Evolutionary conservation across 2,329 filamentous ascomycete species (phyloP).

Genomic region (Aspergillus luchuensis): DNA sequence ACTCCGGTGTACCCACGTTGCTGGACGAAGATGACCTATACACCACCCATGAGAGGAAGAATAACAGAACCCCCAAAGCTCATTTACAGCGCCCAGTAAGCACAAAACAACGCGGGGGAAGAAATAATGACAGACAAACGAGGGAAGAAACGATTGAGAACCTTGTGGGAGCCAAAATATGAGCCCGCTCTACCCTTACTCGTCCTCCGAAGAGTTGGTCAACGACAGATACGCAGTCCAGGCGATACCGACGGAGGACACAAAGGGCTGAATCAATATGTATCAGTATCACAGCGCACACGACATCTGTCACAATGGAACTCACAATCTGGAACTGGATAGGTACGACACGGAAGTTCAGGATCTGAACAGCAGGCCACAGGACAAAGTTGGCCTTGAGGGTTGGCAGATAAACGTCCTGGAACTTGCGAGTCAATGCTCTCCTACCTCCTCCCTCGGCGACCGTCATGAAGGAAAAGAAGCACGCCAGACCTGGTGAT

Average conservation of each 20-base stretch:
- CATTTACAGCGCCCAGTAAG: slow-evolving; percentile 22
- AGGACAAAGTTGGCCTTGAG: slow-evolving; percentile 94
- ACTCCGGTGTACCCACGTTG: slow-evolving; percentile 3
- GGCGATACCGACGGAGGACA: slow-evolving; percentile 91
- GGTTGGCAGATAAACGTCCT: slow-evolving; percentile 90
- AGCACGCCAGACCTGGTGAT: slow-evolving; percentile 68
- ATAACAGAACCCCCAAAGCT: slow-evolving; percentile 5
- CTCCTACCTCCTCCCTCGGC: slow-evolving; percentile 86
- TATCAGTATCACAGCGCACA: neutral
- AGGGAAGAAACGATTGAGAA: slow-evolving; percentile 6
- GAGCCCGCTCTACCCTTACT: slow-evolving; percentile 30
- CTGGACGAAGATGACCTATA: slow-evolving; percentile 16
- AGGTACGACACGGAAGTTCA: slow-evolving; percentile 95
- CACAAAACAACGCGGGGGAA: slow-evolving; percentile 9
- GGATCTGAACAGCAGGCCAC: slow-evolving; percentile 92
- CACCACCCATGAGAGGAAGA: slow-evolving; percentile 16
- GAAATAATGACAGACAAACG: slow-evolving; percentile 8
- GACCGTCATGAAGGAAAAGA: slow-evolving; percentile 96
- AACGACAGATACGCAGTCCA: slow-evolving; percentile 97
- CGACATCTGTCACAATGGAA: slow-evolving; percentile 24
- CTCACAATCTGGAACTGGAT: slow-evolving; percentile 94
- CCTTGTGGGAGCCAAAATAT: neutral
- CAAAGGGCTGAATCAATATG: slow-evolving; percentile 70
- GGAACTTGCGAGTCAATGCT: slow-evolving; percentile 79
- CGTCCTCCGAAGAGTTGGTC: slow-evolving; percentile 81